Percentiles rank a stretch among this genome's conserved stretches.
These are phyloP conservation scores for Chytriomyces sp. DNA, from an alignment of 192 early-diverging fungal genomes.

Conservation along the genomic window DNA sequence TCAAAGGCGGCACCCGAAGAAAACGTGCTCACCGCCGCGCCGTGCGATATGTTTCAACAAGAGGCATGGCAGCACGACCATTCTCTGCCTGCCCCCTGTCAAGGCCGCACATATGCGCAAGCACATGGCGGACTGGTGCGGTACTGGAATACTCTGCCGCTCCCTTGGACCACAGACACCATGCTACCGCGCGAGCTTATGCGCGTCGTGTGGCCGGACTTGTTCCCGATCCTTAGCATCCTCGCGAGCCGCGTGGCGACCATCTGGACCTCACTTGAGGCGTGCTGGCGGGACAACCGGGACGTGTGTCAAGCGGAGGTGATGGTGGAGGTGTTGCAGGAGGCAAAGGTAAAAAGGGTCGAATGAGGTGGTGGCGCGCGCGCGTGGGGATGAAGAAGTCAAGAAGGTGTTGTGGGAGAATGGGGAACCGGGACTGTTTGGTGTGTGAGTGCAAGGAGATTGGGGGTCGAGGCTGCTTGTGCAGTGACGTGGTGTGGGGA, in stretches of 20 bases:
- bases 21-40: no score
- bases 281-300: not conserved
- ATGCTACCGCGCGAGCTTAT: not conserved
- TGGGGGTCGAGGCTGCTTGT: not conserved
- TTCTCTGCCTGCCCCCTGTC: no score
- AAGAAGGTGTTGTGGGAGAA: slow-evolving; percentile 27
- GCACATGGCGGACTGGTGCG: slow-evolving; percentile 28
- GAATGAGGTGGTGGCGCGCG: not conserved
- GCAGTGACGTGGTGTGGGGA: slow-evolving; percentile 21
- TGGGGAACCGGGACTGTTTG: not conserved
- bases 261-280: not conserved
- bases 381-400: not conserved
- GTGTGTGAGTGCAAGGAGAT: slow-evolving; percentile 8
- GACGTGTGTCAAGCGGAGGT: not conserved
- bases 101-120: no score
- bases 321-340: not conserved
- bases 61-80: no score
- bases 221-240: slow-evolving; percentile 25
- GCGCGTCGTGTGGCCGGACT: not conserved
- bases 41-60: no score
- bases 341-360: not conserved
- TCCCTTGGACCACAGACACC: not conserved
- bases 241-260: slow-evolving; percentile 10
- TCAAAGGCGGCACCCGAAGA: no score
- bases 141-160: slow-evolving; percentile 9